A percentile compares a stretch with the other conserved stretches of the same genome.
These are phyloP conservation scores for Penicillium coffeae DNA, from an alignment of 495 filamentous ascomycete species.

Conservation along the genomic window DNA sequence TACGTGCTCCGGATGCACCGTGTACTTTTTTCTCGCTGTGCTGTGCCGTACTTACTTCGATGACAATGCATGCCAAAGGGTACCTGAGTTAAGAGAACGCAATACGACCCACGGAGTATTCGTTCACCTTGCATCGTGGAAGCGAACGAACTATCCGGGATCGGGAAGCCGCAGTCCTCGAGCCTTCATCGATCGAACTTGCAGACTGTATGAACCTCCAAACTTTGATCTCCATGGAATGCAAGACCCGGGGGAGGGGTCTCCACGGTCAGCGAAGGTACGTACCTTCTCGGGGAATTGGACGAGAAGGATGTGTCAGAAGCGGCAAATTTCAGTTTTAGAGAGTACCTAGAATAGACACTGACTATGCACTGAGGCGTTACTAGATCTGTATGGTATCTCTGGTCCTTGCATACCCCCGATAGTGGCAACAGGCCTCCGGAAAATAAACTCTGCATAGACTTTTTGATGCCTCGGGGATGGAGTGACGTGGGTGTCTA, in stretches of 20 bases:
- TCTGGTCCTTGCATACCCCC: conserved; percentile 24
- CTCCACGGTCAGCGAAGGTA: conserved; percentile 15
- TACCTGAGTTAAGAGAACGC: conserved; percentile 21
- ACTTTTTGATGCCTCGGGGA: background rate
- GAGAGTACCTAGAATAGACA: conserved; percentile 12
- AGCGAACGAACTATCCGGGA: conserved; percentile 22
- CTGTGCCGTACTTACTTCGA: background rate
- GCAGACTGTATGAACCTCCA: conserved; percentile 8
- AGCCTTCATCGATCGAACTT: conserved; percentile 3
- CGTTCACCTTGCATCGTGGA: conserved; percentile 28
- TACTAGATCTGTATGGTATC: conserved; percentile 22
- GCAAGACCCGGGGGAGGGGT: conserved; percentile 7
- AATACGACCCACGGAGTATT: conserved; percentile 8
- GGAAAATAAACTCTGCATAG: conserved; percentile 9
- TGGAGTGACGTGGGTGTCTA: too few species aligned
- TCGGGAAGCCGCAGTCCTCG: conserved; percentile 12
- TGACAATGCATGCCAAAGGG: conserved; percentile 11
- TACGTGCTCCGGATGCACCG: background rate
- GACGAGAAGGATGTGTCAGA: conserved; percentile 22
- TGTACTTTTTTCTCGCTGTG: background rate
- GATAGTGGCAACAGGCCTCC: conserved; percentile 15
- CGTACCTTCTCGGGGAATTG: conserved; percentile 11
- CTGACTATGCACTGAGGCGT: conserved; percentile 6
- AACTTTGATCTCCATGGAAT: background rate
- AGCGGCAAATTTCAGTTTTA: conserved; percentile 28